These are phyloP conservation scores for Daldinia caldariorum DNA, from an alignment of 495 filamentous ascomycete species.

Conservation along the genomic window DNA sequence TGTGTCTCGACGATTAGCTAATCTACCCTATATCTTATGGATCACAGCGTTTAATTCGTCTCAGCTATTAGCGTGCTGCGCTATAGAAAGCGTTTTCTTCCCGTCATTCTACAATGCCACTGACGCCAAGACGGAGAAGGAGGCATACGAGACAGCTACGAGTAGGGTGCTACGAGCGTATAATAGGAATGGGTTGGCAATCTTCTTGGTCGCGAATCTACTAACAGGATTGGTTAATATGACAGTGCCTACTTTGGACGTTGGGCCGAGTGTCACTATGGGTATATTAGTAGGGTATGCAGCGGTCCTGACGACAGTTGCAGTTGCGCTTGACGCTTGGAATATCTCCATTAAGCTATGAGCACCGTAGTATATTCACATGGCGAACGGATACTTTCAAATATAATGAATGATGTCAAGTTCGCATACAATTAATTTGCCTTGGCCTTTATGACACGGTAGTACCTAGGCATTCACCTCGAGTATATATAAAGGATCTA, in stretches of 20 bases:
- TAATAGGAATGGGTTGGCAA: conserved; percentile 85
- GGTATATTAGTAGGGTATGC: conserved; percentile 78
- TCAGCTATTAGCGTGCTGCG: conserved; percentile 80
- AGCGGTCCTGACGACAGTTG: conserved; percentile 69
- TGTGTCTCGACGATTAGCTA: conserved; percentile 90
- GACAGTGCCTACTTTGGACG: conserved; percentile 79
- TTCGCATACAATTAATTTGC: background rate
- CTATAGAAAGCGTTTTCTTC: conserved; percentile 80
- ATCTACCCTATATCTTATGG: conserved; percentile 94
- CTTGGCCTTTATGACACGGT: background rate
- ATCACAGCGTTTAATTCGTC: conserved; percentile 84
- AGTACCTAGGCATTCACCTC: background rate
- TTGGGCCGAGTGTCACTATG: conserved; percentile 70
- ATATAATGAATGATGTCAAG: background rate
- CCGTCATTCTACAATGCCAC: conserved; percentile 70
- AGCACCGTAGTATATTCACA: conserved; percentile 10
- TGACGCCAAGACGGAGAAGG: conserved; percentile 61
- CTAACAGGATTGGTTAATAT: conserved; percentile 90
- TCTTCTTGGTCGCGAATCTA: conserved; percentile 91
- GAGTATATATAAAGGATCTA: background rate
- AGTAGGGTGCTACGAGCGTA: conserved; percentile 81
- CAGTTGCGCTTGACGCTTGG: conserved; percentile 73
- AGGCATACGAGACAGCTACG: conserved; percentile 71
- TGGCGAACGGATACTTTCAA: background rate
- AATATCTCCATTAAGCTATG: conserved; percentile 82